phyloP scores from a whole-genome alignment of 306 rosid species.

The Luffa aegyptiaca region DNA sequence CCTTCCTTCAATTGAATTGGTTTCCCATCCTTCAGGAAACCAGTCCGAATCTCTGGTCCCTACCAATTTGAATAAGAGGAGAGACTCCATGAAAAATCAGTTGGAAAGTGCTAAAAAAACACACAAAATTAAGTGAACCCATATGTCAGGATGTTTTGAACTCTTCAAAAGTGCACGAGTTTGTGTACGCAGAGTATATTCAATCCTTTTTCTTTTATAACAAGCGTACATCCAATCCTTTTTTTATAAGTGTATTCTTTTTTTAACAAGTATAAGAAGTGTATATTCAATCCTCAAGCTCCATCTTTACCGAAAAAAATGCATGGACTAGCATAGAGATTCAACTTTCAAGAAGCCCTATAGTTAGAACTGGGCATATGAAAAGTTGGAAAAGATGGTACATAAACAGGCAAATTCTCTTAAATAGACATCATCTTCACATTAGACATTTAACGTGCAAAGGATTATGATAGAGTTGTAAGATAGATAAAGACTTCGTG shows the following conservation, averaged over 20 bases:
- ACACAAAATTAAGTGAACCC: not conserved
- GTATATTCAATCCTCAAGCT: not conserved
- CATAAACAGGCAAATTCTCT: not conserved
- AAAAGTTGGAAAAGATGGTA: not conserved
- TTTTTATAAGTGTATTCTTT: not conserved
- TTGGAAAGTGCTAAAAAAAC: not conserved
- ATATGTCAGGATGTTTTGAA: not conserved
- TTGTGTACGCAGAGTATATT: not conserved
- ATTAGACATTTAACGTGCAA: not conserved
- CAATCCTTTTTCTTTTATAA: not conserved
- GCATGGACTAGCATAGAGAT: not conserved
- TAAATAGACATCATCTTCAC: not conserved
- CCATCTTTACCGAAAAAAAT: not conserved
- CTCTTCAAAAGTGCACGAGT: not conserved
- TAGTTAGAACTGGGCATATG: not conserved
- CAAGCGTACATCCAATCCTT: not conserved
- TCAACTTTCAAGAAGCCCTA: not conserved
- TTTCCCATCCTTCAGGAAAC: slow-evolving; percentile 72
- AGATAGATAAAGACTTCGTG: not conserved
- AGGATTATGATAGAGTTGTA: not conserved
- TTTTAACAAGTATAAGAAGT: not conserved
- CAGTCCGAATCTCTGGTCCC: slow-evolving; percentile 99
- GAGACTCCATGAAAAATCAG: not conserved
- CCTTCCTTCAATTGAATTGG: slow-evolving; percentile 89
- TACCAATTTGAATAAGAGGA: slow-evolving; percentile 13